A percentile compares a stretch with the other conserved stretches of the same genome.
Conservation (phyloP, 345 rosid species). For the Pugionium dolabratum region DNA sequence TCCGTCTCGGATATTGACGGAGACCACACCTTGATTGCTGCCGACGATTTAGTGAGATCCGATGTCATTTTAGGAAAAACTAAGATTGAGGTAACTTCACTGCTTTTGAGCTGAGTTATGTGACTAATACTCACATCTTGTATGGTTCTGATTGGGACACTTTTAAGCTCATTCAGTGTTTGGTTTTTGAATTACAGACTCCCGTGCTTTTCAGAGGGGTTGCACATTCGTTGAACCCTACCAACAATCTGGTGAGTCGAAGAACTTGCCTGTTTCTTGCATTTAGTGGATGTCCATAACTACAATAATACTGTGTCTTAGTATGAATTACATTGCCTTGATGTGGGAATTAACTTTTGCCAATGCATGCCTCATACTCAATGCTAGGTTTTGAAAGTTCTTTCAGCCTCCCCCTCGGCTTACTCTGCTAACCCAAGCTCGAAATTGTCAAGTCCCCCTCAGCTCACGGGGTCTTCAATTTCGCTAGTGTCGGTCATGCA, state of each 20-base stretch:
- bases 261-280: conserved; percentile 9
- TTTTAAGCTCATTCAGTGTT: conserved; percentile 20
- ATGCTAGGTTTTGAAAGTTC: conserved; percentile 61
- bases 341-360: conserved; percentile 11
- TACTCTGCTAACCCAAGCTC: conserved; percentile 67
- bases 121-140: too few species aligned
- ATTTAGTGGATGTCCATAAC: not conserved
- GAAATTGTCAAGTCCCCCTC: conserved; percentile 61
- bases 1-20: conserved; percentile 54
- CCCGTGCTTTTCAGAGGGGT: conserved; percentile 69
- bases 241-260: conserved; percentile 53
- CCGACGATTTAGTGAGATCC: conserved; percentile 54
- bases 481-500: conserved; percentile 70
- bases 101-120: not conserved
- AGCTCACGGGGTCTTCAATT: conserved; percentile 56
- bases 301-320: not conserved
- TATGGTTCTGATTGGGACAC: not conserved
- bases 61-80: conserved; percentile 56
- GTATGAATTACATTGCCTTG: conserved; percentile 11
- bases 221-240: conserved; percentile 66
- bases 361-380: conserved; percentile 12
- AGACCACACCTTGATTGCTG: conserved; percentile 64
- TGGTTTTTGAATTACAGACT: conserved; percentile 44
- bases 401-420: conserved; percentile 69
- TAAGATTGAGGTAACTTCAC: conserved; percentile 49